Evolutionary conservation across 495 filamentous ascomycete species (phyloP), one percentile per base, ranked within the genome.

Genomic region (Ramalina intermedia): DNA sequence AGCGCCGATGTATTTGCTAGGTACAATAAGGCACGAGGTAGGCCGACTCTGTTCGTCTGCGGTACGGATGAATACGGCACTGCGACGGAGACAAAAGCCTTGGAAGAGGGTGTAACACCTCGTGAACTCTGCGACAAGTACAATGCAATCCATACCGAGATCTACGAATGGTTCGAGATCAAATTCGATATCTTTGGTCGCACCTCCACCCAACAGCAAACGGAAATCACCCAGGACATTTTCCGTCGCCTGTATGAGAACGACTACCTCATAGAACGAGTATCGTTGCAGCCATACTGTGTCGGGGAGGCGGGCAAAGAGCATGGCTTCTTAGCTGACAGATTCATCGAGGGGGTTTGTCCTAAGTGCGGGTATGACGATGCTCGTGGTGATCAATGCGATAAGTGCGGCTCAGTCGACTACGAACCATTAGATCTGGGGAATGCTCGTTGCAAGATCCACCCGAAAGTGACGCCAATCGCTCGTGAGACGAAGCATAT

Each of bases 311-410:
- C 79, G 16, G 79, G 79, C 23, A 95, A 94, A 70, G 88, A 96
- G 63, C 69, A 80, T 18, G 80, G 79, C 20, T 96, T 94, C 71
- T 62, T 96, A 45, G 88, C 90, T 18, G 90, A 96, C 64, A 85
- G 90, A 37, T 96, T 84, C 60, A 87, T 96, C 17, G 88, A 95
- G 67, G 89, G 89, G 16, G 82, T 80, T 53, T 96, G 89, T 66
- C 80, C 81, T 37, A 77, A 76, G 48, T 96, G 85, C 66, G 72
- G 73, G 46, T 87, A 88, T 63, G 71, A 78, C 37, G 88, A 89
- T 60, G 88, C 88, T 27, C 75, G 84, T 43, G 86, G 86, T 49
- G 83, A 85, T 57, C 79, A 94, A 67, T 96, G 89, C 58, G 89
- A 96, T 63, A 82, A 81, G 55, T 96, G 87, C 53, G 81, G 57